Evolutionary conservation across 2,329 filamentous ascomycete species (phyloP).

Genomic region (Colletotrichum theobromicola): DNA sequence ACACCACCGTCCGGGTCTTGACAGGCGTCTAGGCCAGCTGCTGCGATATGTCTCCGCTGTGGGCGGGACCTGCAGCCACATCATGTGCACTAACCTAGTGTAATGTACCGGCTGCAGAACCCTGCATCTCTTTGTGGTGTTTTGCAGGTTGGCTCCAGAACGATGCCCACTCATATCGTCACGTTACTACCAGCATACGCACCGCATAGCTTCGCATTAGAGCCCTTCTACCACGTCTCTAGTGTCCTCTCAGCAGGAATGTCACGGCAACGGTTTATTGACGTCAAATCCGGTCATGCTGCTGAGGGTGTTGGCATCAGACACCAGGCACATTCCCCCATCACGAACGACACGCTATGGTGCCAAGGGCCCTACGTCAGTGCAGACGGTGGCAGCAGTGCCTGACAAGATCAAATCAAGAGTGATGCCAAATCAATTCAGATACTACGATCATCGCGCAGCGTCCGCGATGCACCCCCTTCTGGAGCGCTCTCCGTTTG

Average conservation of each 20-base stretch:
- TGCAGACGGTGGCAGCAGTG: neutral
- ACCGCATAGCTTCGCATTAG: neutral
- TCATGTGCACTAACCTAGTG: neutral
- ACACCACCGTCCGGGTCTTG: neutral
- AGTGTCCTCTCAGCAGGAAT: neutral
- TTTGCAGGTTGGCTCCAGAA: neutral
- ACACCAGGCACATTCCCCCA: neutral
- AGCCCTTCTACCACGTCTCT: neutral
- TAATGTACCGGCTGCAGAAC: neutral
- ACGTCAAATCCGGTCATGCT: neutral
- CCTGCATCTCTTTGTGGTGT: slow-evolving; percentile 4
- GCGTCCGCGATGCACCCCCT: neutral
- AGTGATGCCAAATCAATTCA: neutral
- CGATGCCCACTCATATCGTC: neutral
- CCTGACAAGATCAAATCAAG: neutral
- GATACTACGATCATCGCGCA: neutral
- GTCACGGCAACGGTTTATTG: neutral
- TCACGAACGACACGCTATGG: neutral
- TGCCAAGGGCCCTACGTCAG: neutral
- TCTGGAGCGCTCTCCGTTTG: neutral
- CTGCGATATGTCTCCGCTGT: neutral
- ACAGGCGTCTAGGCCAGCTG: neutral
- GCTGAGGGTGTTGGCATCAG: neutral
- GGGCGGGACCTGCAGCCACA: slow-evolving; percentile 4
- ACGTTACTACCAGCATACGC: neutral